These are phyloP conservation scores for Chernovozyma sophiae-reginae DNA, from an alignment of 1,139 yeast species.

Conservation along the genomic window DNA sequence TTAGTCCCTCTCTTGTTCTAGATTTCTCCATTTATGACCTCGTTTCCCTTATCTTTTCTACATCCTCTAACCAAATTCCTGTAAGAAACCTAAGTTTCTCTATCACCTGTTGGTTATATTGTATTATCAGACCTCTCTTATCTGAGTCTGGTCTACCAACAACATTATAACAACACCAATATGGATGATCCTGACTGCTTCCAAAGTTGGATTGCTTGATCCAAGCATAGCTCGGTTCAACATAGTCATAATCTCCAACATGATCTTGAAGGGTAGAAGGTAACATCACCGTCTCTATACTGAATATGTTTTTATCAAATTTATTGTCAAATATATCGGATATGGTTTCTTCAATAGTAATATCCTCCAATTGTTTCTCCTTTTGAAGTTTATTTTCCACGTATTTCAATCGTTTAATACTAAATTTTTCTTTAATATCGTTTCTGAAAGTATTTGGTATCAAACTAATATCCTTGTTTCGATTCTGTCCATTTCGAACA, in stretches of 20 bases:
- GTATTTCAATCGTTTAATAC: constrained; percentile 5
- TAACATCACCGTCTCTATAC: constrained; percentile 18
- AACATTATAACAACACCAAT: constrained; percentile 35
- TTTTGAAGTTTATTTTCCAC: constrained; percentile 10
- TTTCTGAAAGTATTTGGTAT: constrained; percentile 12
- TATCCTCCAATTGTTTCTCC: not conserved
- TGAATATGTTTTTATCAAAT: constrained; percentile 17
- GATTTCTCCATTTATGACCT: constrained; percentile 5
- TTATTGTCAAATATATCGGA: constrained; percentile 9
- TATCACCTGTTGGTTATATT: constrained; percentile 11
- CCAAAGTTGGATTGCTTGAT: constrained; percentile 14
- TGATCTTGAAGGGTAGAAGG: constrained; percentile 20
- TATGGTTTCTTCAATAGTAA: constrained; percentile 8
- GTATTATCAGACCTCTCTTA: constrained; percentile 14
- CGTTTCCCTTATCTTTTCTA: too few species aligned
- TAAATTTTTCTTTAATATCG: constrained; percentile 15
- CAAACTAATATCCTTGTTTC: not conserved
- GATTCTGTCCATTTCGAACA: not conserved
- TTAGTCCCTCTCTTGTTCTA: constrained; percentile 19
- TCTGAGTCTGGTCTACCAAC: constrained; percentile 23
- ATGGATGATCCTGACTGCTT: constrained; percentile 16
- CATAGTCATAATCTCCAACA: constrained; percentile 12
- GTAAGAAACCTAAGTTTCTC: constrained; percentile 13
- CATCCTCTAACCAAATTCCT: constrained; percentile 18
- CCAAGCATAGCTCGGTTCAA: constrained; percentile 29